Base-by-base conservation (phyloP, 352 stramenopile genomes). In the Phytophthora uliginosa region DNA sequence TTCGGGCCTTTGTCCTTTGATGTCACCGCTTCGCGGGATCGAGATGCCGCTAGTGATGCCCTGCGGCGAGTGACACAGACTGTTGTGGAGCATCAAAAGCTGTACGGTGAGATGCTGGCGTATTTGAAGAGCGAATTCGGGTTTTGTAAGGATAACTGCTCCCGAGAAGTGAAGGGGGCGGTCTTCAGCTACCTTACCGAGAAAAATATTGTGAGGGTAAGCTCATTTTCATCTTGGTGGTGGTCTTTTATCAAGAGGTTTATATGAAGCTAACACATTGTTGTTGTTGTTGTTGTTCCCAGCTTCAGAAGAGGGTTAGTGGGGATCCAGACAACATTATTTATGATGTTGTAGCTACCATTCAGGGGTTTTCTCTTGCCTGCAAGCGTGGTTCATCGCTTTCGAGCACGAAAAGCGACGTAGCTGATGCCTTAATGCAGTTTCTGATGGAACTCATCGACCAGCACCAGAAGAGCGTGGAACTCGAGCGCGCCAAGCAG, bases 301-400 rank as follows among this genome's bases (percentile, higher is more conserved):
- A 48, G 40, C 17, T 48, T 7, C 40, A 48, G 40, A 48, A 48
- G 40, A 20, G 40, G 17, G 40, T n/a, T 4, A 18, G 18, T 53
- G 65, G 54, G 48, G 62, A 76, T 15, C 20, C 57, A 7, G 47
- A 63, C n/a, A 71, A 74, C 36, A n/a, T 67, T 45, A 45, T 70
- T 33, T 82, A 69, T 54, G 81, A 86, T 65, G 77, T 82, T 9
- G 66, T 81, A 4, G 76, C 78, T 17, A 59, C 64, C 20, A 78
- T 90, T 4, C 72, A 81, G 60, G 62, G 79, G 7, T 73, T 86
- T 20, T 73, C 76, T 13, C 55, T 90, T 6, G 57, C 84, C 45
- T 65, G 54, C 26, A 70, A 24, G 42, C 81, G 65, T 31, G 70
- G 67, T 22, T 69, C 69, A 17, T 48, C 40, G 15, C 40, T 48